A percentile compares a stretch with the other conserved stretches of the same genome.
phyloP scores from a whole-genome alignment of 768 basidiomycete genomes.

The Chlorophyllum brunneum region DNA sequence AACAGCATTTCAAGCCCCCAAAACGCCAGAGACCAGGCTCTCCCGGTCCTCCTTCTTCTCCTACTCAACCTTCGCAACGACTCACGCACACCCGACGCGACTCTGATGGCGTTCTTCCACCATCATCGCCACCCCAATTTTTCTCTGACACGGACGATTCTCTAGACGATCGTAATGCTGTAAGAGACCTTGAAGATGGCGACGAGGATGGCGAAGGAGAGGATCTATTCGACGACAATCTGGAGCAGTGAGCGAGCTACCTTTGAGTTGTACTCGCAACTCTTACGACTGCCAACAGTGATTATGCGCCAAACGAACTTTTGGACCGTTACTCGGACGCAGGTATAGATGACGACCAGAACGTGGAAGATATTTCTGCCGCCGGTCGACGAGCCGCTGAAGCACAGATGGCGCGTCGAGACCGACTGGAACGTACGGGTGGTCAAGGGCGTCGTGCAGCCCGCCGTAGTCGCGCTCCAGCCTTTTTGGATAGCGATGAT shows the following conservation, averaged over 20 bases:
- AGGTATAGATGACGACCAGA: constrained; percentile 81
- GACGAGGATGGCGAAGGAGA: constrained; percentile 87
- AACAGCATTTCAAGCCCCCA: constrained; percentile 30
- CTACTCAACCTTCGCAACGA: constrained; percentile 27
- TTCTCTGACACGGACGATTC: constrained; percentile 89
- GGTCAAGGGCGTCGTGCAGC: constrained; percentile 71
- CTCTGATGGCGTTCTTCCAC: constrained; percentile 76
- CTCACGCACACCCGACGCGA: constrained; percentile 46
- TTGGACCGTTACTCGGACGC: constrained; percentile 87
- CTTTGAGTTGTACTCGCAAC: constrained; percentile 9
- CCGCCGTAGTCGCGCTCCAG: constrained; percentile 76
- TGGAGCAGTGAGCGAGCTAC: constrained; percentile 56
- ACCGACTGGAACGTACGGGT: constrained; percentile 68
- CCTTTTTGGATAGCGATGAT: constrained; percentile 83
- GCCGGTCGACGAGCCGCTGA: constrained; percentile 81
- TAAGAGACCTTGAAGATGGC: constrained; percentile 62
- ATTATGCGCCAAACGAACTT: constrained; percentile 79
- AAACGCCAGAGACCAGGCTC: constrained; percentile 65
- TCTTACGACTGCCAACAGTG: constrained; percentile 39
- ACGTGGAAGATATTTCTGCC: constrained; percentile 62
- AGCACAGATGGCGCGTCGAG: constrained; percentile 81
- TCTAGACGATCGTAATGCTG: constrained; percentile 64
- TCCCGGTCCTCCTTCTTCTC: constrained; percentile 47
- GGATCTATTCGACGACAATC: constrained; percentile 83
- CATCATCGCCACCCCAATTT: constrained; percentile 77